Evolutionary conservation across 2,329 filamentous ascomycete genomes (phyloP).

Genomic region (Xylariales sp.): DNA sequence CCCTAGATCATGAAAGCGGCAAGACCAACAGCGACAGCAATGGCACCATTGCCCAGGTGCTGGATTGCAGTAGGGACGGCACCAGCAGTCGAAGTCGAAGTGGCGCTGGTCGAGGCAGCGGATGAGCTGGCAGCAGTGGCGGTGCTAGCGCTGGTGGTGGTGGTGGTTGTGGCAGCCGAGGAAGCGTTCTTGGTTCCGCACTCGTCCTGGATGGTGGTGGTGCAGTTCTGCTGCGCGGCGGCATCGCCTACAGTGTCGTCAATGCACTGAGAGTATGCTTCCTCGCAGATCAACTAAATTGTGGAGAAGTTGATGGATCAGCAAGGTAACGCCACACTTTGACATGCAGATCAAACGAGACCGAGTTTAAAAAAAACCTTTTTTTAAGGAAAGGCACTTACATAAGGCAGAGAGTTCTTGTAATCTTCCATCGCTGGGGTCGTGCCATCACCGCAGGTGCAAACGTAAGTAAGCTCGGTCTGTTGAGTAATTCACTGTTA

Average conservation of each 20-base stretch:
- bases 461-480: too few relatives aligned
- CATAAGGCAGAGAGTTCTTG: constrained; percentile 40
- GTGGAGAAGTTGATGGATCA: not conserved
- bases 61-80: constrained; percentile 23
- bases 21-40: constrained; percentile 45
- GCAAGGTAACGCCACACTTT: too few relatives aligned
- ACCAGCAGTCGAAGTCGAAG: constrained; percentile 17
- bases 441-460: not conserved
- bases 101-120: constrained; percentile 11
- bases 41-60: constrained; percentile 38
- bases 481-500: too few relatives aligned
- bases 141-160: constrained; percentile 20
- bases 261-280: constrained; percentile 46
- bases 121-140: constrained; percentile 15
- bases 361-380: constrained; percentile 10
- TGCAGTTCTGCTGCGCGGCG: constrained; percentile 43
- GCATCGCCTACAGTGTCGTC: constrained; percentile 33
- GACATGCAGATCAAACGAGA: too few relatives aligned
- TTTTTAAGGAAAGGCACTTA: constrained; percentile 44
- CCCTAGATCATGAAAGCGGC: constrained; percentile 48
- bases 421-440: not conserved
- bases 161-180: constrained; percentile 21
- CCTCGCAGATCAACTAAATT: constrained; percentile 44
- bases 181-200: constrained; percentile 39
- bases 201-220: constrained; percentile 37